Evolutionary conservation across 305 asterid species (phyloP), one percentile per base, ranked within the genome.

Genomic region (Galium porrigens): DNA sequence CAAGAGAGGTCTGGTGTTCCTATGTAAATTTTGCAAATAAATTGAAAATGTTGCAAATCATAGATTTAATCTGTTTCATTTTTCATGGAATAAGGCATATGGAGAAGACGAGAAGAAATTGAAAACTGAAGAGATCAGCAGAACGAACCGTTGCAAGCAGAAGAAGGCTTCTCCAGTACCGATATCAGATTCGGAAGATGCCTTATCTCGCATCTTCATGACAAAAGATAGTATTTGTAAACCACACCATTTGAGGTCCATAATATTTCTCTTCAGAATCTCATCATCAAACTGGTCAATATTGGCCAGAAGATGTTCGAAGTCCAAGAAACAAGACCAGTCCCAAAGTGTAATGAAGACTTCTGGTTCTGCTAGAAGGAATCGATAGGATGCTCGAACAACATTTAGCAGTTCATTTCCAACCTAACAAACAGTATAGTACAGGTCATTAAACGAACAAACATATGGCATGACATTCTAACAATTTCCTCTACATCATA

Each of bases 321-420:
- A 64, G 70, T 82, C 84, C 80, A 87, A 63, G 75, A 83, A 77
- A 78, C 86, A 79, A 67, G 99, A 87, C 99, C 97, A 89, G 68
- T 94, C 81, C 99, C 99, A 94, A 58, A 80, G 61, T 41, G 82
- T 77, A 36, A 83, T 74, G 80, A 89, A 87, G 73, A 81, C 79
- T 52, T 79, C 86, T 20, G 85, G 83, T 72, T 83, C 86, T 75
- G 81, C 76, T 67, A 74, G 77, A 80, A 89, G 88, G 73, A 89
- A 34, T 34, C 89, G 87, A 49, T 85, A 86, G 30, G 97, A 85
- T 65, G 83, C 75, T 55, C 84, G 83, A 39, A 83, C 80, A 64
- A 76, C 89, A 78, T 81, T 75, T 72, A 92, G 72, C 69, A 86
- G 69, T 60, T 73, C 78, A 56, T 49, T 70, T 42, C 86, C 80